Base-by-base conservation (phyloP, 2,329 filamentous ascomycete species). In the Fusarium humuli region DNA sequence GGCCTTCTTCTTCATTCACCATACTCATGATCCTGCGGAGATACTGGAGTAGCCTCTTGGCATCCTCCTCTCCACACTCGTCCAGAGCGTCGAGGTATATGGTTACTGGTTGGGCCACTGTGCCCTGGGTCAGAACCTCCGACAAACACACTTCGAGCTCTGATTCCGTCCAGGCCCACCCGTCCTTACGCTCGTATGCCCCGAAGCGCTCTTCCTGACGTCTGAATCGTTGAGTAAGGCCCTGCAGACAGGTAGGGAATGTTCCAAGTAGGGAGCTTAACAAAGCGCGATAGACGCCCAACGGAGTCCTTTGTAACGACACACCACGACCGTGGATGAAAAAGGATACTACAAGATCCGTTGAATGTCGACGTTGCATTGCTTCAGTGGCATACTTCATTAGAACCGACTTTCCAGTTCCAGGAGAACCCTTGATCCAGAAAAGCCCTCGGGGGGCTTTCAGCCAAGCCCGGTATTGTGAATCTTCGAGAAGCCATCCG, bases 241-340 rank as follows among this genome's bases (percentile, higher is more conserved):
- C 18, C 7, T 4, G 0, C 0, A 58, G 32, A 1, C 27, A 16
- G 5, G 1, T 10, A 0, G 52, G 53, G 16, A 61, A 58, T 0
- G 23, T 11, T 18, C 1, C 6, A 1, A 61, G 42, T 7, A 61
- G 3, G 0, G 34, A 61, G 4, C 32, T 58, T 0, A 61, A 11
- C 0, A 61, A 7, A 1, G 53, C 42, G 4, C 57, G 42, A 23
- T 18, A 40, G 1, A 58, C 5, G 0, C 57, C 57, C 0, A 58
- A 5, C 0, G 27, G 32, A 0, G 27, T 34, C 16, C 1, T 32
- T 18, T 58, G 57, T 2, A 61, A 5, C 2, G 4, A 0, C 3
- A 34, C 34, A 3, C 57, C 42, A 0, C 53, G 53, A 1, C 57
- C 53, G 9, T 61, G 53, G 0, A 58, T 34, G 1, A 58, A 61